A percentile compares a stretch with the other conserved stretches of the same genome.
Evolutionary conservation across 108 stramenopile genomes (phyloP).

Genomic region (Cyclostephanos tholiformis): DNA sequence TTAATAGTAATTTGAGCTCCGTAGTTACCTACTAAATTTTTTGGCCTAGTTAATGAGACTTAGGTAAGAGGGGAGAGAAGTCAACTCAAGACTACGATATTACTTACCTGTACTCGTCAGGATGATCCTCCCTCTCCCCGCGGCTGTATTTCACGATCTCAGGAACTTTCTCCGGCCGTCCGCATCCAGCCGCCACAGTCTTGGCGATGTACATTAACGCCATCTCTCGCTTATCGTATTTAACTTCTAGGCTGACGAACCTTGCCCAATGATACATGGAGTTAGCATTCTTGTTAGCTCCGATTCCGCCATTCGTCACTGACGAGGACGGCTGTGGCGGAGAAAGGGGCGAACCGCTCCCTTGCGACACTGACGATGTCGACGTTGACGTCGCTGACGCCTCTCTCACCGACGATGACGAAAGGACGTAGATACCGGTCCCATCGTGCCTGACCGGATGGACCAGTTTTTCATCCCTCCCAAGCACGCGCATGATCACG

Average conservation of each 20-base stretch:
- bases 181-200: conserved; percentile 5
- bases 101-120: not conserved
- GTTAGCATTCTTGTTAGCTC: not conserved
- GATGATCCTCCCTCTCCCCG: not conserved
- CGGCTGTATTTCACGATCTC: not conserved
- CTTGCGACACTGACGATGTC: not conserved
- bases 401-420: not conserved
- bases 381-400: not conserved
- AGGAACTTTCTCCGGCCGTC: not conserved
- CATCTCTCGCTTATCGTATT: conserved; percentile 19
- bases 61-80: no score
- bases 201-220: not conserved
- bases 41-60: no score
- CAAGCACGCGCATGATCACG: conserved; percentile 1
- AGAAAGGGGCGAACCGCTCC: not conserved
- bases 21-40: no score
- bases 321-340: not conserved
- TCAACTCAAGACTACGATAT: not conserved
- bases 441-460: conserved; percentile 22
- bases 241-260: conserved; percentile 5
- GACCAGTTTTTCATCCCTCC: conserved; percentile 8
- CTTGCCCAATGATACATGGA: conserved; percentile 18
- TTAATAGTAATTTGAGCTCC: no score
- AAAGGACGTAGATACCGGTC: conserved; percentile 4
- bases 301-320: not conserved